Percentiles rank a stretch among this genome's conserved stretches.
phyloP scores from a whole-genome alignment of 805 yeast species.

The Nakazawaea anatomiae region DNA sequence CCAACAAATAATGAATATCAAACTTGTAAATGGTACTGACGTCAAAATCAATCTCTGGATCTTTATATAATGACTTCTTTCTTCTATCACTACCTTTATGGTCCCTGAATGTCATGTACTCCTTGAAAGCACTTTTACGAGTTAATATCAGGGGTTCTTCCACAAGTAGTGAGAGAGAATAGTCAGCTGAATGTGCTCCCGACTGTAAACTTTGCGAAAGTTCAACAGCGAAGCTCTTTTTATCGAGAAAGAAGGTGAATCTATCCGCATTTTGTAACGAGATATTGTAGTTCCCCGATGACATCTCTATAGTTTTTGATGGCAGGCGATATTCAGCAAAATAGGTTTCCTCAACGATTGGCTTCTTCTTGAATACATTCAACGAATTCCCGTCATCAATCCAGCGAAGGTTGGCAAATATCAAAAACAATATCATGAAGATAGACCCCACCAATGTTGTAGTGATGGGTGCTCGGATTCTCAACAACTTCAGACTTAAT shows the following conservation, averaged over 20 bases:
- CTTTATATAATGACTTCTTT: neutral
- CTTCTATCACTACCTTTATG: neutral
- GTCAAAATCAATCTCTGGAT: constrained; percentile 15
- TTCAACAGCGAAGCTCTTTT: constrained; percentile 24
- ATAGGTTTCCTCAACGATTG: neutral
- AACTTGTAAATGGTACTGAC: constrained; percentile 31
- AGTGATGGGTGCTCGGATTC: constrained; percentile 31
- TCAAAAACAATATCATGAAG: constrained; percentile 18
- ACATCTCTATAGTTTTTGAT: neutral
- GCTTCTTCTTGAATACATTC: neutral
- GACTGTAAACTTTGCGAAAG: constrained; percentile 10
- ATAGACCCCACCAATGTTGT: constrained; percentile 25
- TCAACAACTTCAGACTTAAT: constrained; percentile 25
- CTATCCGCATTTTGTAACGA: constrained; percentile 12
- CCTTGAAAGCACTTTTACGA: constrained; percentile 8
- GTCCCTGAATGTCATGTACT: neutral
- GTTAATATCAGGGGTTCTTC: constrained; percentile 21
- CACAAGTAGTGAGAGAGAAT: constrained; percentile 15
- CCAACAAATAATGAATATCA: constrained; percentile 48
- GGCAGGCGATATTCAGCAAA: constrained; percentile 1
- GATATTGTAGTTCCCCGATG: constrained; percentile 5
- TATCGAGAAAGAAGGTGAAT: constrained; percentile 21
- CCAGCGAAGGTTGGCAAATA: constrained; percentile 30
- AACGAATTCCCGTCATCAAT: constrained; percentile 17
- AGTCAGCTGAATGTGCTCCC: constrained; percentile 22